Base-by-base conservation (phyloP, 352 stramenopile genomes). In the Phytophthora boehmeriae region DNA sequence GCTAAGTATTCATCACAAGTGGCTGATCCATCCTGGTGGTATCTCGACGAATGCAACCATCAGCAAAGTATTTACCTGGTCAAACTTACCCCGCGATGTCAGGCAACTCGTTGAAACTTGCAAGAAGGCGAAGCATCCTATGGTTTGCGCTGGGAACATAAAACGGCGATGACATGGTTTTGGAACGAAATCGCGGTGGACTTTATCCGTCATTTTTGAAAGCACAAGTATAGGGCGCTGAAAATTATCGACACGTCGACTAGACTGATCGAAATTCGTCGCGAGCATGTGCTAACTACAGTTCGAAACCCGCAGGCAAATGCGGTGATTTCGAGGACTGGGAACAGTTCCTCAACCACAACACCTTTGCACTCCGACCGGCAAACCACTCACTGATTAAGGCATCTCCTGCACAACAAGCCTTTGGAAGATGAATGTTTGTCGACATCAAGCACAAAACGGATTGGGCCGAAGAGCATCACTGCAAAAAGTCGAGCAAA, bases 171-270 rank as follows among this genome's bases (percentile, higher is more conserved):
- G 2, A 42, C 16, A 2, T 60, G 42, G 41, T 32, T 20, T 2
- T 53, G 42, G 44, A 50, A 35, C 23, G 44, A 62, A 16, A 42
- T 42, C 19, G 1, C 6, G 6, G 35, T 42, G 4, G 42, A 52
- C 32, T 60, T 30, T 0, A 52, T 60, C 2, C 41, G 30, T 5
- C 30, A 13, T 2, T 60, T 30, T 9, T 39, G 22, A 3, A 53
- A 52, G 30, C 28, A 53, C 10, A 38, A 39, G 6, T 45, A 51
- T n/a, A 5, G 52, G 13, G 28, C 20, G 0, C 28, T 45, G 2
- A 51, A 10, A 0, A 59, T 51, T 6, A 59, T 59, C 41, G 41
- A 59, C 52, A 59, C 27, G 2, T 28, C 41, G 6, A 45, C 39
- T 4, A 34, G 41, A 17, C 19, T 59, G 9, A 51, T 51, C 11